Base-by-base conservation (phyloP, 768 basidiomycete species). In the Mycena vulgaris region DNA sequence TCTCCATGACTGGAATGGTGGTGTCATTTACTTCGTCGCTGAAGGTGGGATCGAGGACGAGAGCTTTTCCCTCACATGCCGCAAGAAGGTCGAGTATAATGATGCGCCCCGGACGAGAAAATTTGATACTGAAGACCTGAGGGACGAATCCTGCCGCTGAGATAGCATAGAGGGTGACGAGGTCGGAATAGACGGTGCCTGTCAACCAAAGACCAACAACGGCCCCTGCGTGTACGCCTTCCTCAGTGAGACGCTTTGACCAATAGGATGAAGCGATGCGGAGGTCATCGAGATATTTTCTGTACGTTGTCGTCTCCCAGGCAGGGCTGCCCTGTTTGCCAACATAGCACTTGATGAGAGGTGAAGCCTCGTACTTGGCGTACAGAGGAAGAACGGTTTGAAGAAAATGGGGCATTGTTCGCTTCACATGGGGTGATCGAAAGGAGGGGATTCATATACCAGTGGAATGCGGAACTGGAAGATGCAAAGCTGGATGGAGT, bases 71-170 rank as follows among this genome's bases (percentile, higher is more conserved):
- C 30, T 52, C 33, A 19, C 55, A 57, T 0, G 42, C 25, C 0
- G 45, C 1, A 19, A 66, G 35, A 3, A 66, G 17, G 13, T 66
- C 64, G 14, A 9, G 9, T 6, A 66, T 30, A 9, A 66, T 21
- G 10, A 35, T 28, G 53, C 21, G 39, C 7, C 61, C 61, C 2
- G 10, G 31, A 21, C 19, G 19, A 21, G 35, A 55, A 33, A 33
- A 39, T 27, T 19, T 49, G 4, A 10, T 5, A 31, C 75, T 75
- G 62, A 78, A 76, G 25, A 78, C 45, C 56, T 78, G 73, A 0
- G 78, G 77, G 4, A 77, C 64, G 61, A 66, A 79, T 0, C 77
- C 77, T 9, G 77, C 78, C 3, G 31, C 31, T 21, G 19, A 35
- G 53, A 37, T 5, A 9, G 53, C 31, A 23, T 37, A 55, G 19